Base-by-base conservation (phyloP, 2,329 filamentous ascomycete genomes). In the Neoscytalidium dimidiatum region DNA sequence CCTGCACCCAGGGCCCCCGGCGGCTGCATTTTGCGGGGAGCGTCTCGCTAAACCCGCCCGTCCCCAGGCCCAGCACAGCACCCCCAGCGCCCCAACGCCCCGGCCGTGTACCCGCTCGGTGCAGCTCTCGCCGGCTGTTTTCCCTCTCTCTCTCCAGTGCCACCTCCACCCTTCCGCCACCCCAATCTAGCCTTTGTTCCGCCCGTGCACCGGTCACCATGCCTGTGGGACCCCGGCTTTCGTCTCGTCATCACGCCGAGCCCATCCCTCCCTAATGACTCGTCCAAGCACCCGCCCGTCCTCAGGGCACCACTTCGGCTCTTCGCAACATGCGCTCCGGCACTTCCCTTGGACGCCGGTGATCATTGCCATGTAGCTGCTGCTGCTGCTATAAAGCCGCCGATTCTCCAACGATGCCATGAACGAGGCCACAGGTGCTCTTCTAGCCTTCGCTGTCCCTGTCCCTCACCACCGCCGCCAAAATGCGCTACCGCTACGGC, bases 251-350 rank as follows among this genome's bases (percentile, higher is more conserved):
- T 21, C 53, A 28, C 23, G 17, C 53, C 53, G 28, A 60, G 38
- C 41, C 11, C 33, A 58, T n/a, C n/a, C 38, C 35, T 33, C n/a
- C n/a, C 53, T 58, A 44, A 58, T 60, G 56, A 60, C 56, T 60
- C 56, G 56, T 9, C 56, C n/a, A 14, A 17, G 38, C 38, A 28
- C 19, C 7, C 29, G 23, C 23, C 53, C 23, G 19, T 7, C 35
- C 23, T 1, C 1, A 3, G n/a, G 53, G 53, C 53, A 21, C 38
- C 26, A 58, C 23, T 26, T 46, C 56, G 53, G 56, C 56, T n/a
- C n/a, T 26, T 44, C 23, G 35, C 56, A 33, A 33, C n/a, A 33
- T 35, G 56, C 26, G 8, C 28, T 4, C 38, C 53, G 56, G 56
- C 56, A 60, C 19, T 33, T 46, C 17, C 41, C 38, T 46, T 26